Percentiles rank a stretch among this genome's conserved stretches.
These are phyloP conservation scores for Arabidopsis lyrata DNA, from an alignment of 441 rosid species.

Conservation along the genomic window DNA sequence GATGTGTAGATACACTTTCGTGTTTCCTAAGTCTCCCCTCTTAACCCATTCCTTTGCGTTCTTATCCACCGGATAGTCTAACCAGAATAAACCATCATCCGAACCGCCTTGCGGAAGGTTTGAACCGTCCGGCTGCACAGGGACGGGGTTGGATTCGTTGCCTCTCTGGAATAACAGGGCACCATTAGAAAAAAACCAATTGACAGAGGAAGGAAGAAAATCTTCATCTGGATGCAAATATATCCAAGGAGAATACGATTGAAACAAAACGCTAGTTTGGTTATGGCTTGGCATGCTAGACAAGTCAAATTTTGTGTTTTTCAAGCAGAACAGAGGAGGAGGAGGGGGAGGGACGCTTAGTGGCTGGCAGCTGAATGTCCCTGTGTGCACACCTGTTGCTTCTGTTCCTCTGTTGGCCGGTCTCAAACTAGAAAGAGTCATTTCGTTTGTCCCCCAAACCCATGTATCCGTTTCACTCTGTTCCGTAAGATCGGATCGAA, in stretches of 20 bases:
- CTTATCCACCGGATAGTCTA: slow-evolving; percentile 70
- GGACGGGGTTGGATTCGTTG: slow-evolving; percentile 66
- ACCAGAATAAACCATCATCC: slow-evolving; percentile 70
- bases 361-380: slow-evolving; percentile 62
- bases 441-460: slow-evolving; percentile 66
- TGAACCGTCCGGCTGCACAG: slow-evolving; percentile 56
- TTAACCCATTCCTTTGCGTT: slow-evolving; percentile 57
- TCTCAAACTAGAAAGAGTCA: slow-evolving; percentile 50
- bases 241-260: slow-evolving; percentile 64
- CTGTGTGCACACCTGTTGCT: slow-evolving; percentile 59
- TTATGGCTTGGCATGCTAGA: slow-evolving; percentile 66
- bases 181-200: slow-evolving; percentile 74
- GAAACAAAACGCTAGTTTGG: slow-evolving; percentile 56
- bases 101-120: slow-evolving; percentile 91
- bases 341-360: slow-evolving; percentile 15
- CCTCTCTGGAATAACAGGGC: slow-evolving; percentile 67
- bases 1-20: slow-evolving; percentile 67
- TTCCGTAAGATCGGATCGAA: slow-evolving; percentile 71
- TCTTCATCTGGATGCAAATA: slow-evolving; percentile 77
- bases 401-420: slow-evolving; percentile 58
- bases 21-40: slow-evolving; percentile 59
- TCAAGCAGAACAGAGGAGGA: slow-evolving; percentile 58
- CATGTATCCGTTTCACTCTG: slow-evolving; percentile 53
- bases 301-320: slow-evolving; percentile 51
- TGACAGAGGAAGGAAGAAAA: slow-evolving; percentile 71